phyloP scores from a whole-genome alignment of 768 basidiomycete genomes.

The Rhodotorula taiwanensis region DNA sequence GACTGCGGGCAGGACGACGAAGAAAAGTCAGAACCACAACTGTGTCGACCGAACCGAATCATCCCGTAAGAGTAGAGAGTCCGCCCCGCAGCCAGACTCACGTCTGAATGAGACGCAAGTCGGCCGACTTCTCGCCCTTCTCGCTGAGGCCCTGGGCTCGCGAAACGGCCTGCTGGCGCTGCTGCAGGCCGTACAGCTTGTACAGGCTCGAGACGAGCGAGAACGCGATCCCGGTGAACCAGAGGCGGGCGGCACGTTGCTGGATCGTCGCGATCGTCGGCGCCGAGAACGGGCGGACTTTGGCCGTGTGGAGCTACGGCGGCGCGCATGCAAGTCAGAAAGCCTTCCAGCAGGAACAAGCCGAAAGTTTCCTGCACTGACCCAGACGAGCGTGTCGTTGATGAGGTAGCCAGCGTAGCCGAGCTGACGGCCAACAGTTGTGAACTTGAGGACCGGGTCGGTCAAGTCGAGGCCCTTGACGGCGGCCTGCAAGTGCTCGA shows the following conservation, averaged over 20 bases:
- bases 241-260: slow-evolving; percentile 34
- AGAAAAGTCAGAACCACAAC: background rate
- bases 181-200: slow-evolving; percentile 36
- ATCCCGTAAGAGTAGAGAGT: background rate
- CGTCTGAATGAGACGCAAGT: slow-evolving; percentile 58
- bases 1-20: slow-evolving; percentile 47
- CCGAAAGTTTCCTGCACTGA: no score
- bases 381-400: slow-evolving; percentile 80
- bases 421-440: slow-evolving; percentile 73
- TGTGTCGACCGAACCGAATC: no score
- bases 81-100: slow-evolving; percentile 40
- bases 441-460: slow-evolving; percentile 63
- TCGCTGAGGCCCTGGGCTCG: slow-evolving; percentile 49
- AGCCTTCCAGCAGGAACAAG: slow-evolving; percentile 36
- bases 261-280: slow-evolving; percentile 18
- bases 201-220: slow-evolving; percentile 37
- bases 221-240: slow-evolving; percentile 40
- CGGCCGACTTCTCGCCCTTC: slow-evolving; percentile 63
- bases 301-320: slow-evolving; percentile 38
- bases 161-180: slow-evolving; percentile 33
- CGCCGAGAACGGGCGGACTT: slow-evolving; percentile 35
- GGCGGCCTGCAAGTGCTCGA: slow-evolving; percentile 88
- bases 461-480: slow-evolving; percentile 52
- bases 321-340: background rate
- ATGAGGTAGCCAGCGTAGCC: slow-evolving; percentile 80